phyloP scores from a whole-genome alignment of 768 basidiomycete genomes.

The Collybia sp. region DNA sequence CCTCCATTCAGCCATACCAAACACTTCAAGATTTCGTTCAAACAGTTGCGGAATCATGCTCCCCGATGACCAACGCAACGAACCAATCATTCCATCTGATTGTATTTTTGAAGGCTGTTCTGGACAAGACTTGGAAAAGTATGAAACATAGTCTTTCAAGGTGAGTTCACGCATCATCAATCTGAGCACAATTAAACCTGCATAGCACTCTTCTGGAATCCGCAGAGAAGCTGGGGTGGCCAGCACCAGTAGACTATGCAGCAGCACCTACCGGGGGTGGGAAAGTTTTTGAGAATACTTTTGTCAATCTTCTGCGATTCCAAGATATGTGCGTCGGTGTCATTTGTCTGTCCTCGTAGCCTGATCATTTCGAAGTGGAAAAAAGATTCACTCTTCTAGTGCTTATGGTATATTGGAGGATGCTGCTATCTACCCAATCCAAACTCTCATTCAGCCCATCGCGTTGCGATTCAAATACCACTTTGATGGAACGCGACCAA shows the following conservation, averaged over 20 bases:
- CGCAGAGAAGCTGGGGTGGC: slow-evolving; percentile 85
- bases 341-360: background rate
- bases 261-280: slow-evolving; percentile 45
- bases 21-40: slow-evolving; percentile 57
- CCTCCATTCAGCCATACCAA: slow-evolving; percentile 54
- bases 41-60: slow-evolving; percentile 40
- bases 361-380: slow-evolving; percentile 36
- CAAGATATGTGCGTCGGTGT: slow-evolving; percentile 65
- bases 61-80: slow-evolving; percentile 38
- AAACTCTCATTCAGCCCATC: slow-evolving; percentile 80
- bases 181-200: slow-evolving; percentile 6
- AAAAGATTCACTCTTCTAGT: slow-evolving; percentile 32
- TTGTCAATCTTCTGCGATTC: slow-evolving; percentile 69
- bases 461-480: slow-evolving; percentile 91
- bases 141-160: slow-evolving; percentile 61
- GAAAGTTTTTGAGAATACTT: slow-evolving; percentile 68
- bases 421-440: slow-evolving; percentile 76
- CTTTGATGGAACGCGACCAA: slow-evolving; percentile 82
- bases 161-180: slow-evolving; percentile 35
- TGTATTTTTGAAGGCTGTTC: slow-evolving; percentile 54
- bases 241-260: slow-evolving; percentile 64
- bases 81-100: slow-evolving; percentile 57
- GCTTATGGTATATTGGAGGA: slow-evolving; percentile 23
- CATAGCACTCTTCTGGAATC: slow-evolving; percentile 56
- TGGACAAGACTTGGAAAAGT: slow-evolving; percentile 70